Base-by-base conservation (phyloP, 768 basidiomycete genomes). In the Collybiopsis confluens region DNA sequence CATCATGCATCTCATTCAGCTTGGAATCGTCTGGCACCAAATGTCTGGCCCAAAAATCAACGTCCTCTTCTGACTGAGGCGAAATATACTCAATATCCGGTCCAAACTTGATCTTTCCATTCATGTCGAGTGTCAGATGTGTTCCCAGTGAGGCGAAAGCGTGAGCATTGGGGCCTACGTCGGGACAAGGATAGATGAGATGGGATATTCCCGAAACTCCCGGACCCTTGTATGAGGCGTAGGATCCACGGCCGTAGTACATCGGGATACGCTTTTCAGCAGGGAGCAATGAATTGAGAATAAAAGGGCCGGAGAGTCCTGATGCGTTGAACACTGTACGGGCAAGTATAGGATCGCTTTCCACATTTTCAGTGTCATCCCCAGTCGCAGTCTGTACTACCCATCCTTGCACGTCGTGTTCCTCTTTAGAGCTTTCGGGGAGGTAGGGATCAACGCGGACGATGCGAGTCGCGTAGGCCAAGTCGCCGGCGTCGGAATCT, bases 141-240 rank as follows among this genome's bases (percentile, higher is more conserved):
- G 93, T 95, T 2, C 97, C 96, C 6, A 98, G 76, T 2, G 90
- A 89, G 56, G 90, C 86, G 64, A 96, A 90, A 6, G 82, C 77
- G 48, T 86, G 78, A 3, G 71, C 75, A 54, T 75, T 77, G 36
- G 73, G 73, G 8, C 79, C 80, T 9, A 76, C 79, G 50, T 82
- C 77, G 3, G 96, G 94, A 57, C 90, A 94, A 2, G 96, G 95
- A 70, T 99, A 98, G 62, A 99, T 83, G 55, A 99, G 80, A 59
- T 85, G 86, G 3, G 76, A 77, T 52, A 97, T 74, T 11, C 76
- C 66, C 13, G 76, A 69, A 38, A 87, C 74, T 1, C 92, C 93
- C 0, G 85, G 84, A 5, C 95, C 94, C 45, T 78, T 77, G 68
- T 98, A 98, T 3, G 85, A 82, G 27, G 92, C 88, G 63, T 98